Percentiles rank a stretch among this genome's conserved stretches.
Evolutionary conservation across 345 rosid species (phyloP).

Genomic region (Hibiscus mutabilis): DNA sequence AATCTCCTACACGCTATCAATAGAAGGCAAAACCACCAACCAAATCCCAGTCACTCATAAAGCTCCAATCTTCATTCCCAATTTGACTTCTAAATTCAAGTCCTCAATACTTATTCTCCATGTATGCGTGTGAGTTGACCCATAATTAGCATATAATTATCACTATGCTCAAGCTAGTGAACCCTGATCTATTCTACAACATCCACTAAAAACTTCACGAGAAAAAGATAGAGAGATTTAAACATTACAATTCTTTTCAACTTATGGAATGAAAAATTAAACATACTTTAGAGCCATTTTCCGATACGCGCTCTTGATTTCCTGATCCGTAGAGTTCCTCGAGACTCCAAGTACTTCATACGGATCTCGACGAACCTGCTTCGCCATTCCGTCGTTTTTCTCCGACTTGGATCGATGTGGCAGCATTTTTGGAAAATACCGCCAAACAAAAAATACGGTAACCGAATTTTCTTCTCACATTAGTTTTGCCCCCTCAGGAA

Average conservation of each 20-base stretch:
- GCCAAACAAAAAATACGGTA: neutral
- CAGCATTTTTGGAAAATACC: conserved; percentile 33
- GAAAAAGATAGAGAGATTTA: neutral
- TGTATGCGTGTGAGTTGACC: too few relatives aligned
- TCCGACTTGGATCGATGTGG: conserved; percentile 64
- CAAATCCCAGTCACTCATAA: neutral
- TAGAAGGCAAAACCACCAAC: neutral
- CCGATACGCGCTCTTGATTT: conserved; percentile 82
- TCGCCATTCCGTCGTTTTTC: conserved; percentile 49
- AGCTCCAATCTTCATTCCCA: neutral
- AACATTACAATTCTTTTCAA: neutral
- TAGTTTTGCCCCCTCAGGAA: conserved; percentile 3
- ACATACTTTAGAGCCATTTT: conserved; percentile 93
- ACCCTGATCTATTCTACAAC: neutral
- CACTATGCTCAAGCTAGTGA: neutral
- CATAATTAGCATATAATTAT: neutral
- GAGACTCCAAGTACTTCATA: conserved; percentile 81
- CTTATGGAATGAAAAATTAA: neutral
- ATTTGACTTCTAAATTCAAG: neutral
- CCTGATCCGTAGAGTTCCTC: conserved; percentile 80
- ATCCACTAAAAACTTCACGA: neutral
- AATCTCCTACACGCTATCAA: neutral
- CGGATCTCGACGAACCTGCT: conserved; percentile 84
- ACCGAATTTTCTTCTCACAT: neutral
- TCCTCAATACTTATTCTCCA: neutral